These are phyloP conservation scores for Exobasidium rhododendri DNA, from an alignment of 1,284 basidiomycete species.

Conservation along the genomic window DNA sequence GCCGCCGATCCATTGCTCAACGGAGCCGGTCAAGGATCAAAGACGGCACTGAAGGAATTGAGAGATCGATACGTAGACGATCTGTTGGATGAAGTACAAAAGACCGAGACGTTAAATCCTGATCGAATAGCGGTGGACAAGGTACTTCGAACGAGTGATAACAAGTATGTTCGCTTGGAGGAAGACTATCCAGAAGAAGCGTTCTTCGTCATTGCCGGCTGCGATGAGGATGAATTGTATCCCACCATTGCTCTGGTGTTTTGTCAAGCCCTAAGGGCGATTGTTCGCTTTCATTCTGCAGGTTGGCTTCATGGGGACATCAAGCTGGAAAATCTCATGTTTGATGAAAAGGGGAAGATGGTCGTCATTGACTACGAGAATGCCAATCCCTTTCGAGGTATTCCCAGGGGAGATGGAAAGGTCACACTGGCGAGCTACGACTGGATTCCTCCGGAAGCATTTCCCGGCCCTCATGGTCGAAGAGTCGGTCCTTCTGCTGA, in stretches of 20 bases:
- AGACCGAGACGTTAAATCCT: slow-evolving; percentile 47
- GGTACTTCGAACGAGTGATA: slow-evolving; percentile 44
- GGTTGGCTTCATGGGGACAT: slow-evolving; percentile 54
- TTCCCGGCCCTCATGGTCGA: slow-evolving; percentile 36
- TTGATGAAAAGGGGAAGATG: slow-evolving; percentile 34
- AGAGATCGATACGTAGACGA: slow-evolving; percentile 47
- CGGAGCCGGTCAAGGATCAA: slow-evolving; percentile 8
- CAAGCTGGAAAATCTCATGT: slow-evolving; percentile 54
- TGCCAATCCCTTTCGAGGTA: slow-evolving; percentile 48
- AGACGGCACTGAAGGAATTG: slow-evolving; percentile 18
- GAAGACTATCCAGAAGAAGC: slow-evolving; percentile 53
- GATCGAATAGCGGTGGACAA: slow-evolving; percentile 28
- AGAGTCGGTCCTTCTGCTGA: slow-evolving; percentile 48
- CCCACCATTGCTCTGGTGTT: slow-evolving; percentile 45
- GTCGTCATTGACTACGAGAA: slow-evolving; percentile 53
- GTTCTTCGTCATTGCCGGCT: slow-evolving; percentile 52
- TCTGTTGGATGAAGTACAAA: slow-evolving; percentile 50
- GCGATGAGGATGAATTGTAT: slow-evolving; percentile 45
- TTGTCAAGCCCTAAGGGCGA: slow-evolving; percentile 33
- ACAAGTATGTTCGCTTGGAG: slow-evolving; percentile 46
- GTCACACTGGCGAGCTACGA: slow-evolving; percentile 48
- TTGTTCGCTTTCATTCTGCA: slow-evolving; percentile 41
- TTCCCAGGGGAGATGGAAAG: slow-evolving; percentile 40
- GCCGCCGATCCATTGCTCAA: slow-evolving; percentile 33
- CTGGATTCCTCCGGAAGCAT: slow-evolving; percentile 51